Evolutionary conservation across 2,329 filamentous ascomycete species (phyloP), one percentile per base, ranked within the genome.

Genomic region (Penicillium capsulatum): DNA sequence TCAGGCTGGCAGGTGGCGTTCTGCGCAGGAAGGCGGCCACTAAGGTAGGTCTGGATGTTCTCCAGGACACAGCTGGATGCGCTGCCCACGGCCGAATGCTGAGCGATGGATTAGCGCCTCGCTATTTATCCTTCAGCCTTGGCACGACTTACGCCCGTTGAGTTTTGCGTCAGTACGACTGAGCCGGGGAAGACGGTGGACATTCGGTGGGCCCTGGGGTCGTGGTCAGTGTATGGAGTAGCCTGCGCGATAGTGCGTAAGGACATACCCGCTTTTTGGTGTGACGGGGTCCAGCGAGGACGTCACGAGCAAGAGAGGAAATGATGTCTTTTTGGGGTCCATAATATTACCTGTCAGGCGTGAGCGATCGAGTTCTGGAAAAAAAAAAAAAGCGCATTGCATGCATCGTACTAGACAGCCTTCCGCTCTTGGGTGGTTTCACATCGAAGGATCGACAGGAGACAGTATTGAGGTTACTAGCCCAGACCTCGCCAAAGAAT

Each of bases 241-340:
- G 10, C 10, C 16, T 20, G 10, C 19, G 8, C 4, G 19, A n/a
- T 16, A 7, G 19, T 17, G 10, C 11, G 10, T 20, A 4, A n/a
- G 17, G 3, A 35, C 42, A 8, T 31, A 49, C 47, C 37, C 60
- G 13, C 47, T 35, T 24, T 79, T 59, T 4, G 76, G 77, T 0
- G 76, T 79, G 1, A 80, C 72, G 0, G 78, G 77, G 42, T 80
- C 77, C 19, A 71, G 65, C 0, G 70, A 72, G 50, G 73, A 77
- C 14, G 70, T 70, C 13, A 77, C 55, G 54, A 76, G 75, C n/a
- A 81, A 63, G 19, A 81, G 63, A 1, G 76, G 77, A 42, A 73
- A 69, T 13, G 65, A 50, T 0, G 54, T 55, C 6, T 49, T 47
- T 17, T 51, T 40, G 3, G 22, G 20, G 10, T 29, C 53, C 41